Evolutionary conservation across 192 early-diverging fungal species (phyloP).

Genomic region (Gamsiella multidivaricata): DNA sequence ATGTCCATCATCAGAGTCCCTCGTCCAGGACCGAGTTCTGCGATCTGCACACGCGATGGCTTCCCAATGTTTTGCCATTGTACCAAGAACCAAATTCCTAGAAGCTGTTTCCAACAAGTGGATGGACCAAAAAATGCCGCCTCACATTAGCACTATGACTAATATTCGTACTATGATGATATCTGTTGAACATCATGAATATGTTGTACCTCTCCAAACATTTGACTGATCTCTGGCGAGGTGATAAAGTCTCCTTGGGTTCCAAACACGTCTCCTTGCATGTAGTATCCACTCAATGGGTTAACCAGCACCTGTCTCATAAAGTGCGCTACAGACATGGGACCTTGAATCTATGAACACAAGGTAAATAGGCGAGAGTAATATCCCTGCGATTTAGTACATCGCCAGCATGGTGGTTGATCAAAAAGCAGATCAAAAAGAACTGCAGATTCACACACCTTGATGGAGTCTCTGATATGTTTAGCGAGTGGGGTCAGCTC

Average conservation of each 20-base stretch:
- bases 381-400: too few species aligned
- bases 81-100: conserved; percentile 90
- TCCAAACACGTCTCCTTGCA: conserved; percentile 91
- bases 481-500: conserved; percentile 64
- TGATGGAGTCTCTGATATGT: conserved; percentile 69
- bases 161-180: too few species aligned
- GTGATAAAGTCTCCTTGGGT: conserved; percentile 93
- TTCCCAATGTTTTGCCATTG: conserved; percentile 82
- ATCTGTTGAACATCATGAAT: too few species aligned
- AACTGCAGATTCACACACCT: conserved; percentile 37
- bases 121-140: not conserved
- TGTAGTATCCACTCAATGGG: conserved; percentile 94
- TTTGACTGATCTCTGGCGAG: conserved; percentile 96
- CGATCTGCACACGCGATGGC: conserved; percentile 66
- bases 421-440: not conserved
- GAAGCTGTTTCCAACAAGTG: conserved; percentile 56
- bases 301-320: conserved; percentile 90
- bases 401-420: too few species aligned
- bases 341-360: conserved; percentile 65
- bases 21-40: conserved; percentile 92
- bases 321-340: conserved; percentile 85
- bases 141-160: too few species aligned
- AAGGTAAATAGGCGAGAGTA: too few species aligned
- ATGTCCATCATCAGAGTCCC: conserved; percentile 96
- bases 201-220: conserved; percentile 90